These are phyloP conservation scores for Chrysosporium keratinophilum DNA, from an alignment of 2,329 filamentous ascomycete species.

Conservation along the genomic window DNA sequence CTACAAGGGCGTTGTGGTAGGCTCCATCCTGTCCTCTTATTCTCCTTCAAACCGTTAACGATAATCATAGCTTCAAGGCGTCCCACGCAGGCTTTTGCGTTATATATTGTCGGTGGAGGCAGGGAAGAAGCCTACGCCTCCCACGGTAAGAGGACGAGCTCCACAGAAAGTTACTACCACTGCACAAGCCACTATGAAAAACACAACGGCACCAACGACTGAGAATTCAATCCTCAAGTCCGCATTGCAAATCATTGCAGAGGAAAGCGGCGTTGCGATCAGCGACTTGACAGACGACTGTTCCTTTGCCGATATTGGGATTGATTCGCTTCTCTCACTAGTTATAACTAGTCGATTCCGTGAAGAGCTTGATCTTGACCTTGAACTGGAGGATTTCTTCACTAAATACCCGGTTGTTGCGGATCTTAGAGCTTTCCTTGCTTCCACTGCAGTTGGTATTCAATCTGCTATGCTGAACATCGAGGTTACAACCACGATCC, in stretches of 20 bases:
- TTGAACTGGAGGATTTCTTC: not conserved
- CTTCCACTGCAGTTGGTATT: too few relatives aligned
- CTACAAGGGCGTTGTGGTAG: constrained; percentile 18
- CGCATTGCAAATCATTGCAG: constrained; percentile 8
- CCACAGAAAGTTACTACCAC: not conserved
- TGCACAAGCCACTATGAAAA: not conserved
- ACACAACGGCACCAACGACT: not conserved
- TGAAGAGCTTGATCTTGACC: constrained; percentile 22
- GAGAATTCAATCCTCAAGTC: constrained; percentile 16
- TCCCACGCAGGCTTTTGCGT: constrained; percentile 19
- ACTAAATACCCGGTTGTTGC: not conserved
- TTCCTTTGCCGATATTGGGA: constrained; percentile 22
- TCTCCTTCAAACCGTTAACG: not conserved
- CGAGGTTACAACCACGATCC: too few relatives aligned
- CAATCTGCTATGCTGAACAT: too few relatives aligned
- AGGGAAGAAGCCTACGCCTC: not conserved
- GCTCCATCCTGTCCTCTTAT: not conserved
- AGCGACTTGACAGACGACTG: constrained; percentile 9
- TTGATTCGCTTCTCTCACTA: constrained; percentile 32
- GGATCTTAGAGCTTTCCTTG: too few relatives aligned
- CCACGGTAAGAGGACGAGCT: not conserved
- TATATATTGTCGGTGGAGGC: constrained; percentile 15
- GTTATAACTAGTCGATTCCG: constrained; percentile 28
- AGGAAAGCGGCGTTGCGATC: constrained; percentile 10
- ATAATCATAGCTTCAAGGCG: constrained; percentile 16